Evolutionary conservation across 768 basidiomycete genomes (phyloP).

Genomic region (Lyophyllum shimeji): DNA sequence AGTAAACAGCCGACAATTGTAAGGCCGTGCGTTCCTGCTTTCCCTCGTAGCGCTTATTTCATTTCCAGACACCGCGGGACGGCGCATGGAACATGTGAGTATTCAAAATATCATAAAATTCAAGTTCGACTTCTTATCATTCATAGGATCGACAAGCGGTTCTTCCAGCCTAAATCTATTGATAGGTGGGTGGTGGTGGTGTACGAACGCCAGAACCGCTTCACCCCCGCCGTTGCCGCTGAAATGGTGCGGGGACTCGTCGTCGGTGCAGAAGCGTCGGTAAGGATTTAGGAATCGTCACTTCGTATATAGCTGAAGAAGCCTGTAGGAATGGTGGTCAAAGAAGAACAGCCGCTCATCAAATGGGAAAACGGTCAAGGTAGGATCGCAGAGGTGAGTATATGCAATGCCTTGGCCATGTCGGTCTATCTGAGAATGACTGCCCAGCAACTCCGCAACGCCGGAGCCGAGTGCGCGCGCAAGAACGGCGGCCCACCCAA

Average conservation of each 20-base stretch:
- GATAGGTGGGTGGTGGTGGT: conserved; percentile 62
- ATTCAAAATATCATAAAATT: not conserved
- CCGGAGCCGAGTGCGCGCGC: conserved; percentile 44
- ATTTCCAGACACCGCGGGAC: conserved; percentile 52
- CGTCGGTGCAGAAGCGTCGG: conserved; percentile 52
- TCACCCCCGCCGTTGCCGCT: conserved; percentile 38
- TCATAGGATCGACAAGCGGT: conserved; percentile 65
- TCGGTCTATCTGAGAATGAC: too few relatives aligned
- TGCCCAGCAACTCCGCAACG: conserved; percentile 43
- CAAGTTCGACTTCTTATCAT: conserved; percentile 25
- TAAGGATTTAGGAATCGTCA: conserved; percentile 36
- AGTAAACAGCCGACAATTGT: conserved; percentile 56
- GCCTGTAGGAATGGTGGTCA: conserved; percentile 55
- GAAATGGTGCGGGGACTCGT: conserved; percentile 57
- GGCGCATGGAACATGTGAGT: conserved; percentile 81
- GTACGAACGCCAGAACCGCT: conserved; percentile 58
- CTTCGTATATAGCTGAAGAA: conserved; percentile 3
- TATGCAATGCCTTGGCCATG: not conserved
- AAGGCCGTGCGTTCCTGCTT: conserved; percentile 9
- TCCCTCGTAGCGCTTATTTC: not conserved
- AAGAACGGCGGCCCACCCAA: conserved; percentile 43
- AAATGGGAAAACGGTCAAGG: conserved; percentile 61
- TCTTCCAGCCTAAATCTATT: conserved; percentile 54
- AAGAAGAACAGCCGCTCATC: conserved; percentile 43
- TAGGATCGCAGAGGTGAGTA: conserved; percentile 38